Evolutionary conservation across 345 rosid species (phyloP).

Genomic region (Adansonia digitata): DNA sequence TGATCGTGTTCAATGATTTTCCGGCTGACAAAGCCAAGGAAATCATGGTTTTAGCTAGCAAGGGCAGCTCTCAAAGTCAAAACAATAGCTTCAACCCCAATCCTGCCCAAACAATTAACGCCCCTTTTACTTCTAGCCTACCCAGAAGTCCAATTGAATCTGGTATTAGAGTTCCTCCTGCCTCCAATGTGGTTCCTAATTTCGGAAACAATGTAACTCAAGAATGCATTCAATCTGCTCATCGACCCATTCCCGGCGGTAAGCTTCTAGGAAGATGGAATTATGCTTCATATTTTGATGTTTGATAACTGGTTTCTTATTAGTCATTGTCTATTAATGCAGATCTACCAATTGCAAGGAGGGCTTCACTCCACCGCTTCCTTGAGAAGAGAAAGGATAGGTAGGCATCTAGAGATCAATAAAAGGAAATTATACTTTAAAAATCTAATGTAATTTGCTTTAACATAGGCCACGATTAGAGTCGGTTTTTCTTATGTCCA

Average conservation of each 20-base stretch:
- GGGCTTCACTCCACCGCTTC: slow-evolving; percentile 94
- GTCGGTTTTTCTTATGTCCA: background rate
- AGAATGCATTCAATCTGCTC: slow-evolving; percentile 30
- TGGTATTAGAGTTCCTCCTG: slow-evolving; percentile 16
- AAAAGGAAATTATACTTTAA: background rate
- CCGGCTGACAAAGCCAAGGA: slow-evolving; percentile 80
- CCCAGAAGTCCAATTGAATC: slow-evolving; percentile 27
- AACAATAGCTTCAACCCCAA: slow-evolving; percentile 25
- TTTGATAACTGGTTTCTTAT: background rate
- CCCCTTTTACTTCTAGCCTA: slow-evolving; percentile 15
- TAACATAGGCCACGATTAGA: background rate
- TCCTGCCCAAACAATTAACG: slow-evolving; percentile 11
- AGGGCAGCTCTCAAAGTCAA: slow-evolving; percentile 36
- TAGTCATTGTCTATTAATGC: slow-evolving; percentile 9
- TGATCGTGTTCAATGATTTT: slow-evolving; percentile 69
- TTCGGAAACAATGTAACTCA: slow-evolving; percentile 31
- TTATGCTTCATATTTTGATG: background rate
- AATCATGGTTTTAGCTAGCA: slow-evolving; percentile 59
- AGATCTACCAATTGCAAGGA: slow-evolving; percentile 90
- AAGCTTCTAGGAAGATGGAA: slow-evolving; percentile 14
- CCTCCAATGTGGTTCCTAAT: slow-evolving; percentile 21
- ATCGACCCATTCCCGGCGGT: slow-evolving; percentile 49
- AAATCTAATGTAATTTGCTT: background rate
- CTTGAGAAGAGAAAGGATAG: slow-evolving; percentile 90
- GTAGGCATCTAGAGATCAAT: slow-evolving; percentile 33